Conservation (phyloP, 371 early-diverging fungal genomes). For the Mortierella sp. region DNA sequence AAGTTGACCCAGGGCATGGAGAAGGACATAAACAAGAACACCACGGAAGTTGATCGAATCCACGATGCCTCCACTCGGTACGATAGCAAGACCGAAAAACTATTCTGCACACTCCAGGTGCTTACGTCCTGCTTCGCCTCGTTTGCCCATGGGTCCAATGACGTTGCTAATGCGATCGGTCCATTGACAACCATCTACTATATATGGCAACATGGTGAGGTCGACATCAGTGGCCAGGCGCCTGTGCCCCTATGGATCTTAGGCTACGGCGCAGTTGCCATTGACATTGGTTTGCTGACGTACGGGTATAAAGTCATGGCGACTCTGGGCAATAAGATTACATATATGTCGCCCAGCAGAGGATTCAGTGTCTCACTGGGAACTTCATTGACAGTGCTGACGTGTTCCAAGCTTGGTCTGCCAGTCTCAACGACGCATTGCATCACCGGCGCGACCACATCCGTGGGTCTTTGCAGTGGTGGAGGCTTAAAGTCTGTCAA, state of each 20-base stretch:
- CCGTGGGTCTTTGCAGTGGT: slow-evolving; percentile 86
- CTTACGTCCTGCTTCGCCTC: slow-evolving; percentile 88
- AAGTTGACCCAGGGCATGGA: slow-evolving; percentile 59
- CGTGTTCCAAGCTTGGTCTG: slow-evolving; percentile 83
- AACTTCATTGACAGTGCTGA: slow-evolving; percentile 87
- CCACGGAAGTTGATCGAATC: slow-evolving; percentile 60
- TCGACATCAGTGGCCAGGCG: slow-evolving; percentile 63
- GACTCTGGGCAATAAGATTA: slow-evolving; percentile 86
- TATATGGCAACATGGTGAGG: slow-evolving; percentile 70
- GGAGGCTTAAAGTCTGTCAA: slow-evolving; percentile 73
- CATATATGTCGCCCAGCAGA: slow-evolving; percentile 86
- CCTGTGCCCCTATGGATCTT: slow-evolving; percentile 83
- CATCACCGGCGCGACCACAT: slow-evolving; percentile 87
- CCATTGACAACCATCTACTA: slow-evolving; percentile 79
- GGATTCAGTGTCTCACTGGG: slow-evolving; percentile 87
- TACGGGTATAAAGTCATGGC: slow-evolving; percentile 82
- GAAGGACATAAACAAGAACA: slow-evolving; percentile 71
- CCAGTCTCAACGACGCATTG: slow-evolving; percentile 94
- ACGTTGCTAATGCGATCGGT: slow-evolving; percentile 91
- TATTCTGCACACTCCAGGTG: slow-evolving; percentile 89
- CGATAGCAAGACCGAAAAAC: slow-evolving; percentile 83
- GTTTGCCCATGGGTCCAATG: slow-evolving; percentile 93
- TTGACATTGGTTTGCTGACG: slow-evolving; percentile 82
- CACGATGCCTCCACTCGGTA: slow-evolving; percentile 76
- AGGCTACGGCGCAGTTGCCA: slow-evolving; percentile 82